A percentile compares a stretch with the other conserved stretches of the same genome.
Conservation (phyloP, 2,329 filamentous ascomycete genomes). For the Biscogniauxia sp. region DNA sequence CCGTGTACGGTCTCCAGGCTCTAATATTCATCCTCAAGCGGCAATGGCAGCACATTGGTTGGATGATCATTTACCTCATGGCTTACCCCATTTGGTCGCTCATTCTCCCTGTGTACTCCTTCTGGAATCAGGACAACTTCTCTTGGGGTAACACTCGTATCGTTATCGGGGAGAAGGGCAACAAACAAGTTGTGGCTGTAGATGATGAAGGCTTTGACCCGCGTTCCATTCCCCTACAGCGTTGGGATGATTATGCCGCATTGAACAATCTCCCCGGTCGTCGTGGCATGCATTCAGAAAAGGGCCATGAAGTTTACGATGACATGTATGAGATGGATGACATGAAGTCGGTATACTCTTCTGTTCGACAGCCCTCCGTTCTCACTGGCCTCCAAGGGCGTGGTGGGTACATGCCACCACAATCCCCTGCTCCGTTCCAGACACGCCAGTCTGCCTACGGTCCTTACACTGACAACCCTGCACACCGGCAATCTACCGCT, state of each 20-base stretch:
- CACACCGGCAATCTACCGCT: conserved; percentile 69
- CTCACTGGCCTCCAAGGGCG: conserved; percentile 77
- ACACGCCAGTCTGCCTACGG: conserved; percentile 42
- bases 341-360: conserved; percentile 94
- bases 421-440: conserved; percentile 72
- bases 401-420: conserved; percentile 75
- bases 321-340: conserved; percentile 96
- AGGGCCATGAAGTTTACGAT: conserved; percentile 62
- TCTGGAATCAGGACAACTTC: conserved; percentile 99
- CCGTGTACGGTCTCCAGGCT: conserved; percentile 92
- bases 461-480: conserved; percentile 48
- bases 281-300: conserved; percentile 69
- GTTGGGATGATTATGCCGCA: conserved; percentile 94
- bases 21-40: conserved; percentile 95
- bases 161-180: conserved; percentile 90
- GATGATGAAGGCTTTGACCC: conserved; percentile 87
- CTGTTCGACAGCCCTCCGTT: conserved; percentile 82
- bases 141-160: conserved; percentile 98
- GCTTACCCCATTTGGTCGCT: conserved; percentile 95
- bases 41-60: conserved; percentile 97
- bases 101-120: conserved; percentile 88
- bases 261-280: conserved; percentile 87
- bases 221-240: conserved; percentile 85
- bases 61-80: conserved; percentile 99
- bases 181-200: conserved; percentile 84